Evolutionary conservation across 2,329 filamentous ascomycete genomes (phyloP), one percentile per base, ranked within the genome.

Genomic region (Penicillium fuscoglaucum): DNA sequence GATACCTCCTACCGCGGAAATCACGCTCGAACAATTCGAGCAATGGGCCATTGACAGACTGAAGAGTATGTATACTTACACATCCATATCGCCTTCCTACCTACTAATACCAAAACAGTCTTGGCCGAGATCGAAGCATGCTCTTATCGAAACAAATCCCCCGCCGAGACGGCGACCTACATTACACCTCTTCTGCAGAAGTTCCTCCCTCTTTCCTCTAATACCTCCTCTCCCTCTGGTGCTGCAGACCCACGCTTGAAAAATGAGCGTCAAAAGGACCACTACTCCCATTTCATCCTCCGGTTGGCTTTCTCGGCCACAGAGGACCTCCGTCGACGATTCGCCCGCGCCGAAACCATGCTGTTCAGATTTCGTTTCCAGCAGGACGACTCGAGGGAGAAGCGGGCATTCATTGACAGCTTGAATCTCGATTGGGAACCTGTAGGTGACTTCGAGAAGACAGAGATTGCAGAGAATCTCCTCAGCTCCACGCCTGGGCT

Each of bases 241-340:
- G 60, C 82, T 75, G 44, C 78, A 74, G 63, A 83, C 80, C 68
- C 74, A 44, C 72, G 74, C 31, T 77, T 93, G 15, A 82, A 84
- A 26, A 78, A 85, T 35, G 91, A 99, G 77, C 84, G 93, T 29
- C 90, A 93, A 74, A 96, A 95, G 73, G 95, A 99, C 68, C 95
- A 99, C 77, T 99, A 98, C 77, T 95, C 90, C 56, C 95, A 99
- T 76, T 99, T 97, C 74, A 99, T 98, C 61, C 84, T 99, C 6
- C 87, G 95, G 0, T 85, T 99, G 44, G 95, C 95, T 1, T 99
- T 99, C 71, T 87, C 93, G 0, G 87, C 89, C 2, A 97, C 93
- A 0, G 92, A 96, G 71, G 95, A 99, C 69, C 81, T 98, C 39
- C 87, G 95, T 43, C 84, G 90, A 62, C 87, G 95, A 26, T 99